A percentile compares a stretch with the other conserved stretches of the same genome.
phyloP scores from a whole-genome alignment of 2,329 filamentous ascomycete genomes.

The Diplodia scrobiculata region DNA sequence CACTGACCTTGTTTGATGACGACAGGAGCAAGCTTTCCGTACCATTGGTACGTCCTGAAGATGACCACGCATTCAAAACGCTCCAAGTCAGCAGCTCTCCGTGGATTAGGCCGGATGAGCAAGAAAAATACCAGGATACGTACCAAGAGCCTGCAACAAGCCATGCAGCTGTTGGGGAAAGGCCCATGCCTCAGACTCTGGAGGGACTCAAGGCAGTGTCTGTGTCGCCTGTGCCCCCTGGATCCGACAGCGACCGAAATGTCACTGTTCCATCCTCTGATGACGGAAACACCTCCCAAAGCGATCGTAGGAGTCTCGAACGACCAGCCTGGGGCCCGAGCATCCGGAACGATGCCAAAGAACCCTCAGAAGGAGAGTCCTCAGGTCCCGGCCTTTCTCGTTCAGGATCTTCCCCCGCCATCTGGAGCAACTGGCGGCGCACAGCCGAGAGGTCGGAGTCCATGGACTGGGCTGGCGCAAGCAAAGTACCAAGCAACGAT shows the following conservation, averaged over 20 bases:
- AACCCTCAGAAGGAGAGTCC: background rate
- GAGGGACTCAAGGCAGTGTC: constrained; percentile 20
- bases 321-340: constrained; percentile 4
- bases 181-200: constrained; percentile 14
- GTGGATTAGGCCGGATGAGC: background rate
- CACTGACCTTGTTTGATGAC: constrained; percentile 82
- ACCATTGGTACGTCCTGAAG: constrained; percentile 88
- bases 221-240: constrained; percentile 5
- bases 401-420: constrained; percentile 46
- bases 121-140: background rate
- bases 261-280: constrained; percentile 24
- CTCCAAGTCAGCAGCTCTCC: constrained; percentile 62
- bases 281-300: constrained; percentile 7
- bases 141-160: constrained; percentile 20
- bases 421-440: constrained; percentile 55
- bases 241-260: constrained; percentile 23
- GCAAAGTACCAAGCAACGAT: constrained; percentile 57
- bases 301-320: constrained; percentile 13
- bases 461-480: constrained; percentile 59
- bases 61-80: constrained; percentile 77
- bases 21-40: constrained; percentile 85
- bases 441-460: constrained; percentile 16
- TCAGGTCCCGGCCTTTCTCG: constrained; percentile 31
- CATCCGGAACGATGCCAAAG: constrained; percentile 5
- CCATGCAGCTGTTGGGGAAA: background rate